Percentiles rank a stretch among this genome's conserved stretches.
phyloP scores from a whole-genome alignment of 73 alveolate species.

The Uronychia binucleata region DNA sequence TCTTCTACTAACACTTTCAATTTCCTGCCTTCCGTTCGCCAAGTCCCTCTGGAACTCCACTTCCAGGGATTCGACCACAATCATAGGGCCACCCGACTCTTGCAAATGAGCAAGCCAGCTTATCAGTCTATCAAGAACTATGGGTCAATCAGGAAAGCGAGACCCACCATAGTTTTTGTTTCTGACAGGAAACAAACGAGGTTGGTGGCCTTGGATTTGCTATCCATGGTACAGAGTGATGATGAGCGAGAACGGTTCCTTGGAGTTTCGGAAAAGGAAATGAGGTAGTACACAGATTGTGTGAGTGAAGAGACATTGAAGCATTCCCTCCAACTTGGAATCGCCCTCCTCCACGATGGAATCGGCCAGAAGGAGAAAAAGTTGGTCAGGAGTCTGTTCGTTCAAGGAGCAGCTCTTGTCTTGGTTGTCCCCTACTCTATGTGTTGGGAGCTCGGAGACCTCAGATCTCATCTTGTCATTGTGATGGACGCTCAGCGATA shows the following conservation, averaged over 20 bases:
- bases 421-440: constrained; percentile 75
- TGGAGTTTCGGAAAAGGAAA: constrained; percentile 17
- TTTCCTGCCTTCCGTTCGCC: constrained; percentile 83
- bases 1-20: constrained; percentile 73
- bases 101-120: constrained; percentile 83
- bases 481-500: constrained; percentile 94
- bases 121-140: constrained; percentile 56
- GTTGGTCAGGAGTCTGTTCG: constrained; percentile 56
- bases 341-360: constrained; percentile 66
- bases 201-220: constrained; percentile 62
- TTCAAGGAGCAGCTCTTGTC: constrained; percentile 59
- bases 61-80: constrained; percentile 80
- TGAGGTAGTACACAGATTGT: not conserved
- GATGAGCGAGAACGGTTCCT: constrained; percentile 68
- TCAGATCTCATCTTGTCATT: constrained; percentile 83
- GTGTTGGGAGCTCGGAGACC: constrained; percentile 87
- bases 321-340: constrained; percentile 61
- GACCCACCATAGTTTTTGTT: constrained; percentile 68
- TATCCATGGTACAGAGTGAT: constrained; percentile 61
- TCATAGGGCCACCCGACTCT: constrained; percentile 75
- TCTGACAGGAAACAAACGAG: constrained; percentile 75
- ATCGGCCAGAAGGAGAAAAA: constrained; percentile 49
- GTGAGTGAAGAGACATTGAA: constrained; percentile 59
- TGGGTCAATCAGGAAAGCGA: constrained; percentile 34
- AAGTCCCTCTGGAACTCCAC: constrained; percentile 77